Evolutionary conservation across 2,329 filamentous ascomycete species (phyloP).

Genomic region (Acrocalymma vagum): DNA sequence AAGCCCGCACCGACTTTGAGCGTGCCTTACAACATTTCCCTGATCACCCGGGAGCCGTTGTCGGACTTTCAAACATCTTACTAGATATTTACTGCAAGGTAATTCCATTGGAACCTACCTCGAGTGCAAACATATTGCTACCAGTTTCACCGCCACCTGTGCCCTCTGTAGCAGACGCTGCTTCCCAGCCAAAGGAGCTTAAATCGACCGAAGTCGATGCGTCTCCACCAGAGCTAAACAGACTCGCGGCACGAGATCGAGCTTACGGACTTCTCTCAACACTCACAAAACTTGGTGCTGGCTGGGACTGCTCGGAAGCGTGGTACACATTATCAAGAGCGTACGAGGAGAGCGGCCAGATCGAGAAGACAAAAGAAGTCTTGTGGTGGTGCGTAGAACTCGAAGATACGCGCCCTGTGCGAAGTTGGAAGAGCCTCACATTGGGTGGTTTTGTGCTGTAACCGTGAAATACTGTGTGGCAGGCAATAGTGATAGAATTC

Average conservation of each 20-base stretch:
- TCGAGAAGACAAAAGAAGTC: constrained; percentile 88
- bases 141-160: constrained; percentile 14
- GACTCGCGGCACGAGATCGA: constrained; percentile 88
- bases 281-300: constrained; percentile 83
- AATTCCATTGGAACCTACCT: constrained; percentile 65
- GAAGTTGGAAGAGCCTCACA: constrained; percentile 77
- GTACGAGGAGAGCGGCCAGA: constrained; percentile 85
- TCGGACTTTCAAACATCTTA: constrained; percentile 84
- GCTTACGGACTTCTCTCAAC: constrained; percentile 84
- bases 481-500: neutral
- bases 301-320: constrained; percentile 92
- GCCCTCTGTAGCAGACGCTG: constrained; percentile 10
- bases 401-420: constrained; percentile 82
- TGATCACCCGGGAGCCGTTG: constrained; percentile 81
- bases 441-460: constrained; percentile 43
- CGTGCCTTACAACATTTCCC: constrained; percentile 79
- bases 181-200: constrained; percentile 53
- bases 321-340: constrained; percentile 90
- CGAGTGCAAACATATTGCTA: constrained; percentile 28
- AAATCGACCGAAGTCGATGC: constrained; percentile 51
- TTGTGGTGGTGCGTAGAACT: constrained; percentile 98
- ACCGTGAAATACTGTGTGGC: constrained; percentile 1
- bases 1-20: constrained; percentile 82
- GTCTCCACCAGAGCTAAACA: constrained; percentile 76
- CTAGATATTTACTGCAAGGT: constrained; percentile 81